phyloP scores from a whole-genome alignment of 345 rosid genomes.

The Gossypium anomalum region DNA sequence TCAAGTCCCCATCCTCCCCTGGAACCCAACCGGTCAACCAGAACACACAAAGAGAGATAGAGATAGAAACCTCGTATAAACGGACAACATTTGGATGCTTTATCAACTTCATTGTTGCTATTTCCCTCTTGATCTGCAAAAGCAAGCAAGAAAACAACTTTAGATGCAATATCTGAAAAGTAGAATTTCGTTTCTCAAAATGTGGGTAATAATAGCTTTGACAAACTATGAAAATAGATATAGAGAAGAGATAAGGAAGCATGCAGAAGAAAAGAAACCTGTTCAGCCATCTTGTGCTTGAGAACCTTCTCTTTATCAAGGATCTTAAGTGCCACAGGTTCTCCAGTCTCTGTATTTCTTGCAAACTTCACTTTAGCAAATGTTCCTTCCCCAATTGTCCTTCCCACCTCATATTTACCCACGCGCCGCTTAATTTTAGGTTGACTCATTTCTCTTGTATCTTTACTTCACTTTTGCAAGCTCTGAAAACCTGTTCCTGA shows the following conservation, averaged over 20 bases:
- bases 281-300: conserved; percentile 95
- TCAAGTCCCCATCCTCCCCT: background rate
- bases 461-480: conserved; percentile 9
- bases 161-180: background rate
- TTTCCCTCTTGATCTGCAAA: conserved; percentile 79
- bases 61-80: conserved; percentile 58
- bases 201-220: background rate
- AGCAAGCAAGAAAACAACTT: conserved; percentile 16
- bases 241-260: background rate
- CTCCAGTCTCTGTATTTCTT: conserved; percentile 76
- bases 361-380: conserved; percentile 98
- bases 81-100: conserved; percentile 95
- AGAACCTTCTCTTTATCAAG: conserved; percentile 95
- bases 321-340: conserved; percentile 90
- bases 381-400: conserved; percentile 96
- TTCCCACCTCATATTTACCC: conserved; percentile 90
- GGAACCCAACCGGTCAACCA: background rate
- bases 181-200: background rate
- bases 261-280: conserved; percentile 38
- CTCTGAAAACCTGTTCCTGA: conserved; percentile 21
- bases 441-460: conserved; percentile 44
- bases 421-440: conserved; percentile 76
- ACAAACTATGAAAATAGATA: background rate
- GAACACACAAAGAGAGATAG: background rate
- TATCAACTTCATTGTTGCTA: conserved; percentile 89